Evolutionary conservation across 2,329 filamentous ascomycete genomes (phyloP), one percentile per base, ranked within the genome.

Genomic region (Colletotrichum sp.): DNA sequence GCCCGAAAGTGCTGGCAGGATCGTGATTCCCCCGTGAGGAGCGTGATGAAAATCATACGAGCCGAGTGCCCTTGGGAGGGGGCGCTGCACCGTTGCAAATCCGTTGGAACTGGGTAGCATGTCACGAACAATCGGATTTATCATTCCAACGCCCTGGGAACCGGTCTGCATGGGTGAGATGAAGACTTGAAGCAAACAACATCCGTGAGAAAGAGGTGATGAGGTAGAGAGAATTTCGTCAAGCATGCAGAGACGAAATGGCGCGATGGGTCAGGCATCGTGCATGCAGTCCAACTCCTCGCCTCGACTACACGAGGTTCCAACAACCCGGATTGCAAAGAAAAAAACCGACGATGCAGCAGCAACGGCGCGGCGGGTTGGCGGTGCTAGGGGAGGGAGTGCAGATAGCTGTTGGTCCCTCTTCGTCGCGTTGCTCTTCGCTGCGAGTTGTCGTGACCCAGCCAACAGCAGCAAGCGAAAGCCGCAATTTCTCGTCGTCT

Each of bases 151-250:
- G 26, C 8, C 68, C 55, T 63, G 69, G 68, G 60, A 39, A 72
- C 72, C 72, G 72, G 72, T 75, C 62, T 75, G 72, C 68, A 75
- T 44, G 55, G 72, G 39, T 28, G 26, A 66, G 28, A 75, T 21
- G 49, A 44, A 28, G 12, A n/a, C 12, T 24, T 34, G 18, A 67
- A 55, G 24, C 63, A 55, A 30, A n/a, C 30, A 32, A 16, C 16
- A 24, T 39, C n/a, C 15, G 2, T 13, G n/a, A 63, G 10, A 7
- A 13, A 34, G 32, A 24, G 16, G 60, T 24, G 62, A 44, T 55
- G 16, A 57, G 30, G 10, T 44, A 10, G 8, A 39, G 36, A 18
- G n/a, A 62, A 39, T 10, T 34, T 62, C 62, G 68, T 64, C 28
- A 60, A 26, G 59, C 36, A 16, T 71, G 59, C 68, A 44, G 39